Evolutionary conservation across 352 stramenopile species (phyloP).

Genomic region (Globisporangium viniferum): DNA sequence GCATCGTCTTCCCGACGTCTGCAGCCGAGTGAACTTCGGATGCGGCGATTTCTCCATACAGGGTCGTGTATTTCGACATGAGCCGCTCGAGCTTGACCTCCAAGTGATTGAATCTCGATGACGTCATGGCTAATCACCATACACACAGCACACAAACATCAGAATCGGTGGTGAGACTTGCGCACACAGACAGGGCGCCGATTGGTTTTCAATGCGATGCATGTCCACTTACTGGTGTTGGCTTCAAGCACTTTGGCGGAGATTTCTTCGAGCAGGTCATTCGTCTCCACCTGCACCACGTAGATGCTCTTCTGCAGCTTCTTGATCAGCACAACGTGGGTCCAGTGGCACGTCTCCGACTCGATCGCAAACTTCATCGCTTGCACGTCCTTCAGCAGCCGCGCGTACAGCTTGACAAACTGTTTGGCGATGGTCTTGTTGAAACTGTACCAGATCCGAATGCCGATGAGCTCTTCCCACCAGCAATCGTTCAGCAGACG

Average conservation of each 20-base stretch:
- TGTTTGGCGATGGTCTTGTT: constrained; percentile 74
- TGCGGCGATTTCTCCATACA: constrained; percentile 38
- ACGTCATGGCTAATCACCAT: constrained; percentile 25
- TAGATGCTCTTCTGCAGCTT: constrained; percentile 69
- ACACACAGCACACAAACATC: too few relatives aligned
- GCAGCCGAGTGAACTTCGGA: constrained; percentile 38
- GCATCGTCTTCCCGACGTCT: constrained; percentile 67
- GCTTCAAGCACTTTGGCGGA: constrained; percentile 27
- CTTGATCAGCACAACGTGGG: constrained; percentile 57
- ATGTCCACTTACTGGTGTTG: constrained; percentile 16
- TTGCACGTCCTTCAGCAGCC: constrained; percentile 46
- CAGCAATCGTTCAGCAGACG: constrained; percentile 54
- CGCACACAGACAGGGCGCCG: too few relatives aligned
- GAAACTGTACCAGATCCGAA: constrained; percentile 51
- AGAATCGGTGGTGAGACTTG: too few relatives aligned
- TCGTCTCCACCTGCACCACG: constrained; percentile 57
- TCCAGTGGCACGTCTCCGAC: constrained; percentile 55
- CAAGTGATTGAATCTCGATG: constrained; percentile 46
- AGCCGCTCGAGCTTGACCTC: constrained; percentile 49
- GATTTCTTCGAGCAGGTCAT: constrained; percentile 70
- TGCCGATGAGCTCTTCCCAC: constrained; percentile 74
- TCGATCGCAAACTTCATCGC: constrained; percentile 77
- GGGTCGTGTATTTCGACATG: constrained; percentile 51
- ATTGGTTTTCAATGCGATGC: too few relatives aligned
- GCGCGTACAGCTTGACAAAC: constrained; percentile 52